Percentiles rank a stretch among this genome's conserved stretches.
These are phyloP conservation scores for Ogataea trehaloabstinens DNA, from an alignment of 805 yeast species.

Conservation along the genomic window DNA sequence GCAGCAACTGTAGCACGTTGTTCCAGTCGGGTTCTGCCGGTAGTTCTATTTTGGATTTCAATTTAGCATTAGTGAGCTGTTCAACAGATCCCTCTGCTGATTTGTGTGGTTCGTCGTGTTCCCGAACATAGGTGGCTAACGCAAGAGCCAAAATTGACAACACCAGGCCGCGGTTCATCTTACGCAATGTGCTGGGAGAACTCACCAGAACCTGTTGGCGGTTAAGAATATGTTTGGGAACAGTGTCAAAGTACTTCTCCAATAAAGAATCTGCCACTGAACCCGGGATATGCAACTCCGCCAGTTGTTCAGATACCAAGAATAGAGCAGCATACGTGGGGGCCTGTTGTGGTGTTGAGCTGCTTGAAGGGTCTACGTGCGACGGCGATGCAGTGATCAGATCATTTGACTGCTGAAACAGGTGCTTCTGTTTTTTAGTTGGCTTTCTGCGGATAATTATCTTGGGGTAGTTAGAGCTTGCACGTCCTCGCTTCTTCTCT, in stretches of 20 bases:
- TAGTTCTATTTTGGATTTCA: neutral
- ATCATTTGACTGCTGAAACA: neutral
- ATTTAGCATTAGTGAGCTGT: too few relatives aligned
- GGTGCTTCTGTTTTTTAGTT: constrained; percentile 14
- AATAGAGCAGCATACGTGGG: constrained; percentile 9
- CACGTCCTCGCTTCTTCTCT: constrained; percentile 47
- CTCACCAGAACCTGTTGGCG: constrained; percentile 6
- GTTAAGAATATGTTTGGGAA: constrained; percentile 10
- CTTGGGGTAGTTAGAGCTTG: constrained; percentile 41
- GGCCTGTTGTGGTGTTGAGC: too few relatives aligned
- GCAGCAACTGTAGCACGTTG: constrained; percentile 1
- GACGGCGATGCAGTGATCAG: neutral
- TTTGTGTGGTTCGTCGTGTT: neutral
- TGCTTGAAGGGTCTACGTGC: neutral
- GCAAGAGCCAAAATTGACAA: constrained; percentile 12
- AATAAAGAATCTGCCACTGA: constrained; percentile 9
- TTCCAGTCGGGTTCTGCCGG: neutral
- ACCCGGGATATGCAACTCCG: constrained; percentile 7
- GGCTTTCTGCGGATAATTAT: constrained; percentile 25
- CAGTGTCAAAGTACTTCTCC: constrained; percentile 10
- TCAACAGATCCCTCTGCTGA: too few relatives aligned
- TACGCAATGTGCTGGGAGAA: constrained; percentile 2
- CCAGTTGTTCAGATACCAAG: constrained; percentile 6
- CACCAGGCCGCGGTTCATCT: constrained; percentile 10
- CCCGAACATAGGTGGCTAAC: neutral